Base-by-base conservation (phyloP, 2,329 filamentous ascomycete species). In the Alternaria atra region DNA sequence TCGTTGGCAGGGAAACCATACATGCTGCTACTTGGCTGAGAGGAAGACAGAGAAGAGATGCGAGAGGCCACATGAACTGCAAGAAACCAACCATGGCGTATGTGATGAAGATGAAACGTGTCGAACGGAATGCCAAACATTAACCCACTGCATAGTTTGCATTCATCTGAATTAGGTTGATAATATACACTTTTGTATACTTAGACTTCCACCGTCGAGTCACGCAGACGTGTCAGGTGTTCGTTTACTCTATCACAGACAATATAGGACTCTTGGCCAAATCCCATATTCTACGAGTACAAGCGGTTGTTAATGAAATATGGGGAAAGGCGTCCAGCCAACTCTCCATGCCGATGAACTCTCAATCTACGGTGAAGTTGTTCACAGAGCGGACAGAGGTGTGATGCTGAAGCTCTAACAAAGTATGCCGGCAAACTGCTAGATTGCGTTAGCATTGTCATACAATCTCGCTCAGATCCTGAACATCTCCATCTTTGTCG, bases 1-100 rank as follows among this genome's bases (percentile, higher is more conserved):
- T 15, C 34, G 25, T 29, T 2, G 53, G 20, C 20, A 20, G 20
- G 20, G 20, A 20, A 20, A 20, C 20, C 47, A 37, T 62, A 47
- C 59, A 34, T 20, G 48, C 51, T 39, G 39, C 50, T 15, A 40
- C 35, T 30, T 13, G 10, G 17, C 34, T 46, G 7, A 25, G 15
- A 29, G 40, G 42, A 32, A 51, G 40, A 15, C 30, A 27, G 20
- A 61, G 27, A 9, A 63, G 17, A 35, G 5, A 65, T 1, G 29
- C 30, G 9, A 55, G 23, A 23, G 34, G 37, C 29, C 25, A 37
- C 15, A 55, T n/a, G 17, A n/a, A 23, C 29, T 60, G 44, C 8
- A 61, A n/a, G 27, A 60, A 46, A 30, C 55, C 27, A 20, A 6
- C 39, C 58, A 64, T 64, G 42, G 17, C 57, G 20, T 39, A 9